Evolutionary conservation across 1,284 basidiomycete species (phyloP), one percentile per base, ranked within the genome.

Genomic region (Tilletia walkeri): DNA sequence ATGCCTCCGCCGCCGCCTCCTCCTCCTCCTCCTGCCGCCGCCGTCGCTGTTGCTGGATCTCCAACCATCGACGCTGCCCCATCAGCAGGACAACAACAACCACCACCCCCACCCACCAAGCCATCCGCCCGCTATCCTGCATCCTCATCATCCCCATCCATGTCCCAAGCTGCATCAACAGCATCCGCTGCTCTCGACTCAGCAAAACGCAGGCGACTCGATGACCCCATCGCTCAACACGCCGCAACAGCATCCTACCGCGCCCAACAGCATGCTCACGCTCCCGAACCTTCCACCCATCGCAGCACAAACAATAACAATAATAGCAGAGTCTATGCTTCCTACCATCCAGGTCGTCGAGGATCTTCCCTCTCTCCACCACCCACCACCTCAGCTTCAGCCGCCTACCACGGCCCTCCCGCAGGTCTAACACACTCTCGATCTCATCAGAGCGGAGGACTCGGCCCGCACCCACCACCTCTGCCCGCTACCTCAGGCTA

Each of bases 351-450:
- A 9, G 16, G 36, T 16, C 59, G 59, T 16, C 12, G 59, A 20
- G 59, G 59, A 5, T 63, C 59, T 16, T 63, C 59, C 16, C 59
- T 63, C 59, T 63, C 59, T 4, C 59, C 59, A 14, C 59, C 59
- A 4, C 59, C 59, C 36, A n/a, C 50, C 18, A 7, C 7, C 7
- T 38, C 59, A 34, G 41, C 34, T 16, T 10, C 34, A 18, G 18
- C 10, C 36, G n/a, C 36, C 59, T 39, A 41, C 34, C 59, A 39
- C 30, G 14, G 20, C 7, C 30, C 30, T 36, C 14, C 59, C 6
- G 30, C 36, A 6, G 16, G 36, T 20, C 59, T 39, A n/a, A n/a
- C 54, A n/a, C 59, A 63, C 54, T 36, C 59, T 7, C 59, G 59
- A 39, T 38, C 59, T 20, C 36, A 34, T 5, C 59, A 63, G 10